A percentile compares a stretch with the other conserved stretches of the same genome.
Evolutionary conservation across 805 yeast species (phyloP).

Genomic region (Monosporozyma solicola): DNA sequence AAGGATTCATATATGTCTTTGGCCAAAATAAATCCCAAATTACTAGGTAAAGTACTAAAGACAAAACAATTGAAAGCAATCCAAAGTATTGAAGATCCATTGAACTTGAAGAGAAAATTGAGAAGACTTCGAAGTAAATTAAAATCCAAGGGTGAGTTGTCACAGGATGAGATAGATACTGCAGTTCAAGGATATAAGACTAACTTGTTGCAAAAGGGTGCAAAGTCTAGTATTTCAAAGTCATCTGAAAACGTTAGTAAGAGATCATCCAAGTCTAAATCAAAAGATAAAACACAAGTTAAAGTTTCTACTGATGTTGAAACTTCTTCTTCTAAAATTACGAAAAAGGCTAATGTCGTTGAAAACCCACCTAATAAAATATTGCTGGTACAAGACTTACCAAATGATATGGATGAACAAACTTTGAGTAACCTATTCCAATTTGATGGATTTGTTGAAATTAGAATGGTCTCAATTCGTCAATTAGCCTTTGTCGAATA

Average conservation of each 20-base stretch:
- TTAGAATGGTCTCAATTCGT: slow-evolving; percentile 57
- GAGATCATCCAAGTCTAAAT: background rate
- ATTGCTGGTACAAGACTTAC: slow-evolving; percentile 58
- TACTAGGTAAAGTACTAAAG: slow-evolving; percentile 9
- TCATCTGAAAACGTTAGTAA: background rate
- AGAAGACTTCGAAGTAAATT: slow-evolving; percentile 21
- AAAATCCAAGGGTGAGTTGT: slow-evolving; percentile 12
- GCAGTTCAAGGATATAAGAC: slow-evolving; percentile 3
- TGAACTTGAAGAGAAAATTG: slow-evolving; percentile 12
- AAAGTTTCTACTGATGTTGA: background rate
- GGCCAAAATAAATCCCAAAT: slow-evolving; percentile 3
- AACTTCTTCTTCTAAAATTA: background rate
- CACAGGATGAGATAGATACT: slow-evolving; percentile 9
- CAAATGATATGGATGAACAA: slow-evolving; percentile 34
- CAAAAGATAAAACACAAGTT: background rate
- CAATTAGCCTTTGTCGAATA: slow-evolving; percentile 79
- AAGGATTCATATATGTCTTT: slow-evolving; percentile 19
- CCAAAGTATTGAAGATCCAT: slow-evolving; percentile 2
- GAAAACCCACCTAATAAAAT: slow-evolving; percentile 58
- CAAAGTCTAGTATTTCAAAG: background rate
- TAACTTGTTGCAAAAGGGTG: background rate
- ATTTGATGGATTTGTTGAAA: slow-evolving; percentile 52
- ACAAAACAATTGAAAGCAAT: slow-evolving; percentile 3
- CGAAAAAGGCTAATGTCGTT: slow-evolving; percentile 8
- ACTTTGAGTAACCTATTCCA: slow-evolving; percentile 41